A percentile compares a stretch with the other conserved stretches of the same genome.
These are phyloP conservation scores for Thielaviopsis populi DNA, from an alignment of 2,329 filamentous ascomycete species.

Conservation along the genomic window DNA sequence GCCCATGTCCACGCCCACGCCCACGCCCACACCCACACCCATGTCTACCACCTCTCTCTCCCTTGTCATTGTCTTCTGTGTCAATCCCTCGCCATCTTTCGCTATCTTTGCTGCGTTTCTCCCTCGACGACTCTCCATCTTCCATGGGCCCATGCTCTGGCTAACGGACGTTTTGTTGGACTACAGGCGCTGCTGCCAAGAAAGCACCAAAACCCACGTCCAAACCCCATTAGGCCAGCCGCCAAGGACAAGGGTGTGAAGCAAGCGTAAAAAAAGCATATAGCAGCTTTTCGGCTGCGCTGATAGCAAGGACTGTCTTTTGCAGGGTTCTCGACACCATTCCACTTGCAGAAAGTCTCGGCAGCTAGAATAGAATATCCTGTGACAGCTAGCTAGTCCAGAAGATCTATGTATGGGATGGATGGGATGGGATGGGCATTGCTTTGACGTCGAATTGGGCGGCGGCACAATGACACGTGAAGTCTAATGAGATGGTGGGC, in stretches of 20 bases:
- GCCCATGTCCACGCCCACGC: background rate
- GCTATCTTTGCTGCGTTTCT: background rate
- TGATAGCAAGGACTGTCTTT: background rate
- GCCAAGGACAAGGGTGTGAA: background rate
- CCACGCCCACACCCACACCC: background rate
- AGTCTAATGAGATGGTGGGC: background rate
- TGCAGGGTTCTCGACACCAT: background rate
- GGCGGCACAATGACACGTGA: background rate
- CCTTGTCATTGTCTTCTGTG: background rate
- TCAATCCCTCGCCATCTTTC: background rate
- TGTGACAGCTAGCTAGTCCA: background rate
- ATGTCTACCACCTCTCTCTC: background rate
- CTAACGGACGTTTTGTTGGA: background rate
- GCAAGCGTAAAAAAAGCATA: background rate
- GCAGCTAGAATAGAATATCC: constrained; percentile 1
- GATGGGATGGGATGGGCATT: no score
- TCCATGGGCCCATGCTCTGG: background rate
- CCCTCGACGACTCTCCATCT: background rate
- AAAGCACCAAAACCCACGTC: background rate
- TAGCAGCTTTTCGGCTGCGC: background rate
- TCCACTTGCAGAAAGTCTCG: constrained; percentile 2
- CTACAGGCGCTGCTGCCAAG: background rate
- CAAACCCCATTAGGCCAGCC: background rate
- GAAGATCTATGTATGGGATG: background rate
- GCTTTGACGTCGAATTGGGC: background rate